Conservation (phyloP, 1,284 basidiomycete genomes). For the Microbotryomycetes sp. region DNA sequence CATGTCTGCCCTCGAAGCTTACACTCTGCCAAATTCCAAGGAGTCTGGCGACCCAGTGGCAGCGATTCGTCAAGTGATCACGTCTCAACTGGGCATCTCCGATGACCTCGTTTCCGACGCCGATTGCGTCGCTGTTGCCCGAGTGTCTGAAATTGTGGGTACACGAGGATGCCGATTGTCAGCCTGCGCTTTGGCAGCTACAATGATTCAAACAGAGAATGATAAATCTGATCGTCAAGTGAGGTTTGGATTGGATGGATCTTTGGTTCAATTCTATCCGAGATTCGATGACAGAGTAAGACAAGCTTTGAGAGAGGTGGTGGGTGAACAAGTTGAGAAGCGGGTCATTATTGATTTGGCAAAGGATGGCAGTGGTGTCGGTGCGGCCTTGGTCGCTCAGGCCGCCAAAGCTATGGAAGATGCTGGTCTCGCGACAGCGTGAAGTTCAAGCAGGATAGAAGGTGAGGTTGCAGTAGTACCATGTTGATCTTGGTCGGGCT, state of each 20-base stretch:
- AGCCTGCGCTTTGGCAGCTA: conserved; percentile 77
- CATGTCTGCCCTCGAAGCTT: conserved; percentile 72
- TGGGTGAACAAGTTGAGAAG: conserved; percentile 72
- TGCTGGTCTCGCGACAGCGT: conserved; percentile 8
- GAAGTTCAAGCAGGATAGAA: background rate
- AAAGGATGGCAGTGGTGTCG: conserved; percentile 95
- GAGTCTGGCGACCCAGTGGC: conserved; percentile 16
- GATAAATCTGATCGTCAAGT: conserved; percentile 50
- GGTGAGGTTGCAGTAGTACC: too few species aligned
- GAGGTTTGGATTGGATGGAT: conserved; percentile 80
- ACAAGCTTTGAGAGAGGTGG: conserved; percentile 62
- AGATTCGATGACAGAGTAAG: conserved; percentile 69
- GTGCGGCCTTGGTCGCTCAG: conserved; percentile 42
- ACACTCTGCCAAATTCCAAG: conserved; percentile 20
- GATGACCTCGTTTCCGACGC: conserved; percentile 49
- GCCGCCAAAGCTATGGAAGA: conserved; percentile 29
- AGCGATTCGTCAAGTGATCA: conserved; percentile 38
- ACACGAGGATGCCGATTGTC: conserved; percentile 76
- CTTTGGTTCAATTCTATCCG: conserved; percentile 85
- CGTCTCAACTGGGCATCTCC: conserved; percentile 55
- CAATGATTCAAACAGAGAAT: conserved; percentile 69
- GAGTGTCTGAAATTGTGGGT: conserved; percentile 70
- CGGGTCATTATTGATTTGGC: conserved; percentile 80
- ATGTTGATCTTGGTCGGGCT: too few species aligned
- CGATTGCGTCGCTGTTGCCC: conserved; percentile 67